These are phyloP conservation scores for Orbilia brochopaga DNA, from an alignment of 2,329 filamentous ascomycete genomes.

Conservation along the genomic window DNA sequence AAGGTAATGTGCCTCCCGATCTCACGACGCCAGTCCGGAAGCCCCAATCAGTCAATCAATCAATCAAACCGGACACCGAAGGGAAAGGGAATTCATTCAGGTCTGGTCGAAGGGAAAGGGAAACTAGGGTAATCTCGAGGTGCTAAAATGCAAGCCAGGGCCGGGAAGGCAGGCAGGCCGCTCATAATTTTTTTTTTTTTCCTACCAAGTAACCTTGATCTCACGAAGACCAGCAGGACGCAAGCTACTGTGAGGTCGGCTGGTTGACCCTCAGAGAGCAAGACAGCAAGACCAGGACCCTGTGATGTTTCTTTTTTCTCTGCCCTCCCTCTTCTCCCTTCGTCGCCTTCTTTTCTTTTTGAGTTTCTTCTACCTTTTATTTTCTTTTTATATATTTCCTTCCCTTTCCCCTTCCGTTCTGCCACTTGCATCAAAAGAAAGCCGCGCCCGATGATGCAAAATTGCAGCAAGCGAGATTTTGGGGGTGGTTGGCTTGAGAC, in stretches of 20 bases:
- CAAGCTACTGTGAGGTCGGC: background rate
- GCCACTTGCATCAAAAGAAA: constrained; percentile 44
- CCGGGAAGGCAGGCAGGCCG: constrained; percentile 6
- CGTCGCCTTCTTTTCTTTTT: constrained; percentile 14
- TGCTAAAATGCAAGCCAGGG: constrained; percentile 8
- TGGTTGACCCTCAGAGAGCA: no score
- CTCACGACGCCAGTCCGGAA: background rate
- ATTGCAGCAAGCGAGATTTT: constrained; percentile 45
- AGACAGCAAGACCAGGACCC: constrained; percentile 5
- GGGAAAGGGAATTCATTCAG: background rate
- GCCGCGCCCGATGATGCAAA: constrained; percentile 48
- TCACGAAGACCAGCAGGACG: background rate
- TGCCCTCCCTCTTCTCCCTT: background rate
- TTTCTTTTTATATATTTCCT: constrained; percentile 16
- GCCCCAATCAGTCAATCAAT: constrained; percentile 4
- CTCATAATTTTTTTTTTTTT: constrained; percentile 1
- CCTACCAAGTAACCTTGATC: no score
- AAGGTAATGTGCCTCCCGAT: constrained; percentile 3
- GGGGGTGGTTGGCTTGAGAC: constrained; percentile 39
- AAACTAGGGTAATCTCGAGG: background rate
- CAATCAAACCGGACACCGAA: background rate
- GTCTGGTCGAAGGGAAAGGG: background rate
- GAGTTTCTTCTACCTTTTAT: no score
- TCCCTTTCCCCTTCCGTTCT: constrained; percentile 16
- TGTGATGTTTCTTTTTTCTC: background rate